phyloP scores from a whole-genome alignment of 805 yeast genomes.

The Candida michaelii region DNA sequence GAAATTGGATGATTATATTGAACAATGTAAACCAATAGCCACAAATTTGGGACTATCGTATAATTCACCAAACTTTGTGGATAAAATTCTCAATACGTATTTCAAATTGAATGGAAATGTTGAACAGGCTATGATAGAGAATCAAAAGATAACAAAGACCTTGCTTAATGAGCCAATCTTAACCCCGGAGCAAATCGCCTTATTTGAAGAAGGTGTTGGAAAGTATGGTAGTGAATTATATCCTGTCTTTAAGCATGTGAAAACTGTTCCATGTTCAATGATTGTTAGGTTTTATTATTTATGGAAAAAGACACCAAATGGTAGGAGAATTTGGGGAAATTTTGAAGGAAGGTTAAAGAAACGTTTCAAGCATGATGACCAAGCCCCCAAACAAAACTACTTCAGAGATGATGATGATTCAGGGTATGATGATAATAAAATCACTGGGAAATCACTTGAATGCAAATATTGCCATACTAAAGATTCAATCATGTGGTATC shows the following conservation, averaged over 20 bases:
- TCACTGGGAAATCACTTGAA: constrained; percentile 42
- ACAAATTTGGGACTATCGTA: constrained; percentile 51
- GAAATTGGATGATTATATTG: constrained; percentile 54
- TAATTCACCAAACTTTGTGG: constrained; percentile 79
- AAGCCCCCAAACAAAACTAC: constrained; percentile 17
- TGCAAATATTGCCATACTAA: constrained; percentile 75
- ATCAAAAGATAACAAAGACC: constrained; percentile 51
- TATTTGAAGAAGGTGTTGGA: constrained; percentile 74
- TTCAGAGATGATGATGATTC: constrained; percentile 61
- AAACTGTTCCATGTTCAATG: constrained; percentile 71
- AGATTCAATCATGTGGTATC: constrained; percentile 62
- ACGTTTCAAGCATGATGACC: constrained; percentile 27
- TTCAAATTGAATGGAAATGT: constrained; percentile 53
- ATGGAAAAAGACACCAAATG: constrained; percentile 86
- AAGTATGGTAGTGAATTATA: constrained; percentile 76
- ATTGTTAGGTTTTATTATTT: constrained; percentile 83
- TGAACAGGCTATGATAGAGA: constrained; percentile 46
- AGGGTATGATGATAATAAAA: constrained; percentile 58
- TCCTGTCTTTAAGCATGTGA: constrained; percentile 70
- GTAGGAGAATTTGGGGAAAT: constrained; percentile 79
- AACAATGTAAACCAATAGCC: constrained; percentile 58
- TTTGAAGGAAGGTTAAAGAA: constrained; percentile 69
- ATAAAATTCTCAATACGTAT: constrained; percentile 60
- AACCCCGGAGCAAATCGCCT: constrained; percentile 55
- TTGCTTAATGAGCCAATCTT: constrained; percentile 77